Percentiles rank a stretch among this genome's conserved stretches.
These are phyloP conservation scores for Xylariaceae sp. DNA, from an alignment of 2,329 filamentous ascomycete genomes.

Conservation along the genomic window DNA sequence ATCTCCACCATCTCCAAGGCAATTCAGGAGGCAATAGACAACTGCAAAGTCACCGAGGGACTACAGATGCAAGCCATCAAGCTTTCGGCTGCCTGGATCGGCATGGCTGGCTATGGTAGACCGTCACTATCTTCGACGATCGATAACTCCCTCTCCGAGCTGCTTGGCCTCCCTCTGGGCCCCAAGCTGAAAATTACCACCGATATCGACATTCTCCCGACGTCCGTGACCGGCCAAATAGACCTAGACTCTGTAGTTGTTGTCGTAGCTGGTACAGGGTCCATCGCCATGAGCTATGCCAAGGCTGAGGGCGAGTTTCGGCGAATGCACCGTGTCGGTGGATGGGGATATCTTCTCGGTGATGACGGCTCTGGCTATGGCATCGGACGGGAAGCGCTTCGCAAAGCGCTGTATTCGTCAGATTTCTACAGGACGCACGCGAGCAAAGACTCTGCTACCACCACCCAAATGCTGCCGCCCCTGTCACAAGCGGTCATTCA, in stretches of 20 bases:
- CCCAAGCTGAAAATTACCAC: constrained; percentile 8
- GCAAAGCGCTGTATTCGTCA: constrained; percentile 10
- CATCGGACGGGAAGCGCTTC: constrained; percentile 22
- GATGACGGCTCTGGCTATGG: constrained; percentile 25
- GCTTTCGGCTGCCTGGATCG: constrained; percentile 16
- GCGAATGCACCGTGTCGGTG: constrained; percentile 16
- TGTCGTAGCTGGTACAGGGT: constrained; percentile 19
- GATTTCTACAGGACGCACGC: neutral
- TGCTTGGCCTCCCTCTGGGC: constrained; percentile 6
- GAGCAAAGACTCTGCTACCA: neutral
- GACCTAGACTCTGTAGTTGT: constrained; percentile 11
- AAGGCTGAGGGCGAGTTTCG: constrained; percentile 12
- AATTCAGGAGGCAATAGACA: constrained; percentile 7
- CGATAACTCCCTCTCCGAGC: neutral
- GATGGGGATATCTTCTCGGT: constrained; percentile 23
- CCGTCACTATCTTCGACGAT: neutral
- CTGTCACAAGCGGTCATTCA: constrained; percentile 9
- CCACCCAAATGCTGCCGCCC: neutral
- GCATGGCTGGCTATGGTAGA: constrained; percentile 23
- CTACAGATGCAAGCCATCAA: constrained; percentile 1
- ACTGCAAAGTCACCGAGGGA: constrained; percentile 2
- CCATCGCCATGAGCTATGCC: constrained; percentile 17
- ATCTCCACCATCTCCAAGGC: constrained; percentile 15
- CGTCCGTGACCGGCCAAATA: neutral
- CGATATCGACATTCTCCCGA: constrained; percentile 18